A percentile compares a stretch with the other conserved stretches of the same genome.
Evolutionary conservation across 1,284 basidiomycete species (phyloP).

Genomic region (Ganoderma meredithae): DNA sequence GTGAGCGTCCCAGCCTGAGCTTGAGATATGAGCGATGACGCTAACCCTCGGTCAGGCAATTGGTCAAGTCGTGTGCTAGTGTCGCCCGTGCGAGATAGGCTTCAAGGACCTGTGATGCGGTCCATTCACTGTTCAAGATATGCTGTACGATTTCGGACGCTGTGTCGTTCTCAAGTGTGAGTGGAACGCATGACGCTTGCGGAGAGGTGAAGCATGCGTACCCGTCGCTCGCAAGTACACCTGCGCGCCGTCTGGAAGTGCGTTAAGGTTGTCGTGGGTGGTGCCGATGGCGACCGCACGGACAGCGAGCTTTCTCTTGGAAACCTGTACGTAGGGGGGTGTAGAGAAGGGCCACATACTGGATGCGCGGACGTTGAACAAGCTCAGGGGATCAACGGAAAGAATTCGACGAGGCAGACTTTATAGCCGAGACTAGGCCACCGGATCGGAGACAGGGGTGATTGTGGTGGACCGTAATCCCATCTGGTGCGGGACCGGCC

Average conservation of each 20-base stretch:
- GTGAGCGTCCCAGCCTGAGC: background rate
- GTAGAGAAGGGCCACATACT: constrained; percentile 52
- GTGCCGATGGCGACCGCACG: constrained; percentile 42
- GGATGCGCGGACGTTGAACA: background rate
- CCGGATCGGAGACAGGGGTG: background rate
- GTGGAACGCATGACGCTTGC: background rate
- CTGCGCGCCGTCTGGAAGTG: constrained; percentile 12
- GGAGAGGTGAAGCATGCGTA: constrained; percentile 17
- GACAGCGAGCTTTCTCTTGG: constrained; percentile 44
- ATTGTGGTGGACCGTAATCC: background rate
- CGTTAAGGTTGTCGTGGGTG: background rate
- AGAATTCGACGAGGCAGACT: background rate
- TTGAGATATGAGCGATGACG: constrained; percentile 1
- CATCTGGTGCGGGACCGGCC: constrained; percentile 1
- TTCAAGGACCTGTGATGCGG: constrained; percentile 72
- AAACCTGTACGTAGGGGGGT: constrained; percentile 41
- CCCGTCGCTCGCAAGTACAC: constrained; percentile 40
- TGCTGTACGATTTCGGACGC: constrained; percentile 60
- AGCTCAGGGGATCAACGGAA: constrained; percentile 1
- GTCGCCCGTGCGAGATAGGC: constrained; percentile 77
- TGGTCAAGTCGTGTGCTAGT: constrained; percentile 70
- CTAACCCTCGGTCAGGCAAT: constrained; percentile 81
- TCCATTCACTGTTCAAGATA: constrained; percentile 73
- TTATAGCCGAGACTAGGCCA: background rate
- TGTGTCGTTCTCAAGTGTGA: background rate